A percentile compares a stretch with the other conserved stretches of the same genome.
Evolutionary conservation across 148 eudicot species (phyloP).

Genomic region (Bassia scoparia): DNA sequence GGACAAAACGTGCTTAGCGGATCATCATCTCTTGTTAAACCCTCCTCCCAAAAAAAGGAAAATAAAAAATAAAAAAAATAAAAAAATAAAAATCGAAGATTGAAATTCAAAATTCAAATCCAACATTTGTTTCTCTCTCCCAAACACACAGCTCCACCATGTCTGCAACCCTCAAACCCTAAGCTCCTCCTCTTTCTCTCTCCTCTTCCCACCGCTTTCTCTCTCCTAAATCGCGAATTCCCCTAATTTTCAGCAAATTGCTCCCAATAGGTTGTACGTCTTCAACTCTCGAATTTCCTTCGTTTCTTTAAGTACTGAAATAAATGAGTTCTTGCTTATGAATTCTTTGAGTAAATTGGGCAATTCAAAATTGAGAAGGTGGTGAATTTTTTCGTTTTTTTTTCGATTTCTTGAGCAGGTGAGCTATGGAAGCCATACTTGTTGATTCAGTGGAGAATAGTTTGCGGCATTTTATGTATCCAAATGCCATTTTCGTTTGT

Average conservation of each 20-base stretch:
- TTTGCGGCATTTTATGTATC: constrained; percentile 57
- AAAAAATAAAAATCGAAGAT: no score
- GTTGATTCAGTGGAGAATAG: constrained; percentile 66
- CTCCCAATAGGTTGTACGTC: neutral
- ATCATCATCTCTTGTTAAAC: no score
- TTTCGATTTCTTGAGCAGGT: constrained; percentile 10
- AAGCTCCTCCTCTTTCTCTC: constrained; percentile 12
- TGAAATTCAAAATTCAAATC: constrained; percentile 29
- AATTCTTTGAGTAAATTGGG: neutral
- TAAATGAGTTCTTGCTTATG: no score
- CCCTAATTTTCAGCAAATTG: neutral
- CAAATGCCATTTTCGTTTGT: constrained; percentile 86
- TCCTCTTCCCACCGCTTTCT: neutral
- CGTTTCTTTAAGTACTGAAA: neutral
- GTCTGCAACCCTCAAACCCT: constrained; percentile 25
- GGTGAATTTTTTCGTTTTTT: neutral
- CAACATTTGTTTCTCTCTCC: neutral
- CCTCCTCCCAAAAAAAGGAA: neutral
- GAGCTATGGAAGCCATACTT: constrained; percentile 70
- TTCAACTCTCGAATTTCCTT: neutral
- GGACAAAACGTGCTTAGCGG: no score
- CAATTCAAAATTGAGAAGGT: neutral
- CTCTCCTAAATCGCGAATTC: neutral
- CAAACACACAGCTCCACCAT: constrained; percentile 20
- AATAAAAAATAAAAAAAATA: neutral